Evolutionary conservation across 2,329 filamentous ascomycete genomes (phyloP).

Genomic region (Lecanoromycetidae sp.): DNA sequence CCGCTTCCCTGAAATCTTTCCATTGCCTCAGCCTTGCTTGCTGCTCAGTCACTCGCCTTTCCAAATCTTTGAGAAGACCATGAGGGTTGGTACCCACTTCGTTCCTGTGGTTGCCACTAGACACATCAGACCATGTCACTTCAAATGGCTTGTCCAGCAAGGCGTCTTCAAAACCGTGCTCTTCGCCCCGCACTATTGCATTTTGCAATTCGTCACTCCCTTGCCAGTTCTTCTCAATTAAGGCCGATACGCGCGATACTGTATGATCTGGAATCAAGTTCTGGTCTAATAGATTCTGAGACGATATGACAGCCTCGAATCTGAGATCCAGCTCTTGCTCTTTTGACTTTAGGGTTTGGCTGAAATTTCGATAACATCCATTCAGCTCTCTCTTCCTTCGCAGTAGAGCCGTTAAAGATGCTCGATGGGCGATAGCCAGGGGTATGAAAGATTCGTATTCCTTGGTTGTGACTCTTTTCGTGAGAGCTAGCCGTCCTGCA

Average conservation of each 20-base stretch:
- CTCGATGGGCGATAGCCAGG: slow-evolving; percentile 62
- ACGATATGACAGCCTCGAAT: slow-evolving; percentile 8
- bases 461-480: slow-evolving; percentile 25
- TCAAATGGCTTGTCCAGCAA: slow-evolving; percentile 58
- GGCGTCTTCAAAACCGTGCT: slow-evolving; percentile 43
- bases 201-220: slow-evolving; percentile 65
- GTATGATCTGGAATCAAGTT: slow-evolving; percentile 31
- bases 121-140: slow-evolving; percentile 57
- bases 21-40: slow-evolving; percentile 58
- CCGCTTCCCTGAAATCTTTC: slow-evolving; percentile 46
- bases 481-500: slow-evolving; percentile 45
- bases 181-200: slow-evolving; percentile 55
- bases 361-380: slow-evolving; percentile 50
- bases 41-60: slow-evolving; percentile 55
- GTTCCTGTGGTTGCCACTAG: slow-evolving; percentile 43
- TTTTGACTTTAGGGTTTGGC: slow-evolving; percentile 51
- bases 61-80: slow-evolving; percentile 53
- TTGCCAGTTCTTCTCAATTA: slow-evolving; percentile 62
- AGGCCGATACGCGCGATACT: slow-evolving; percentile 40
- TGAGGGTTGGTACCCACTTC: slow-evolving; percentile 19
- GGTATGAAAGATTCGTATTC: slow-evolving; percentile 41
- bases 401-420: slow-evolving; percentile 49
- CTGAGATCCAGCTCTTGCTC: slow-evolving; percentile 43
- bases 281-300: slow-evolving; percentile 30
- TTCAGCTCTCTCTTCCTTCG: slow-evolving; percentile 48